phyloP scores from a whole-genome alignment of 2,329 filamentous ascomycete species.

The Xylaria sp. region DNA sequence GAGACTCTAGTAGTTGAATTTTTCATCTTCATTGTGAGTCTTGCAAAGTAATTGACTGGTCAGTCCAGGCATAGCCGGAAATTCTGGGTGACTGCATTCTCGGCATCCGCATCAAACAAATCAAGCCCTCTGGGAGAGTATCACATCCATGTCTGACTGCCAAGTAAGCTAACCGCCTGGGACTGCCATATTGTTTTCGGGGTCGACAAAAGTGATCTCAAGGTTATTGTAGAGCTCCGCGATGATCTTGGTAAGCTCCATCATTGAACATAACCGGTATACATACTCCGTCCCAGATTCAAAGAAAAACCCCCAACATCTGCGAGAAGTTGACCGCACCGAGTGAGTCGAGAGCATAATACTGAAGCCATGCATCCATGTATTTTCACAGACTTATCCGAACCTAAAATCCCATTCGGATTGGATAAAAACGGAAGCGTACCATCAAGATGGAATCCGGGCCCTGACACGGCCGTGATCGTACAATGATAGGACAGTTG shows the following conservation, averaged over 20 bases:
- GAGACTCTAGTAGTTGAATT: not conserved
- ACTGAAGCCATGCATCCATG: constrained; percentile 32
- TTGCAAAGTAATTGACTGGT: not conserved
- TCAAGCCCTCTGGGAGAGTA: constrained; percentile 1
- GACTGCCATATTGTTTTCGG: constrained; percentile 23
- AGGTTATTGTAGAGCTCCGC: constrained; percentile 31
- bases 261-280: constrained; percentile 17
- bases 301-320: constrained; percentile 29
- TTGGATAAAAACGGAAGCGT: constrained; percentile 26
- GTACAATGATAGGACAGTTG: too few relatives aligned
- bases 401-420: constrained; percentile 22
- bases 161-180: constrained; percentile 30
- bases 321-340: constrained; percentile 30
- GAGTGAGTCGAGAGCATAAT: constrained; percentile 32
- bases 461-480: constrained; percentile 23
- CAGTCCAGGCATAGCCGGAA: not conserved
- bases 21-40: not conserved
- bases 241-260: constrained; percentile 35
- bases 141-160: constrained; percentile 28
- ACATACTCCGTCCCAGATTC: constrained; percentile 22
- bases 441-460: constrained; percentile 29
- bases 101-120: not conserved
- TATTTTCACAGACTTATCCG: not conserved
- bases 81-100: not conserved
- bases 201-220: constrained; percentile 21